phyloP scores from a whole-genome alignment of 139 green algal species.

The Closterium sp. region DNA sequence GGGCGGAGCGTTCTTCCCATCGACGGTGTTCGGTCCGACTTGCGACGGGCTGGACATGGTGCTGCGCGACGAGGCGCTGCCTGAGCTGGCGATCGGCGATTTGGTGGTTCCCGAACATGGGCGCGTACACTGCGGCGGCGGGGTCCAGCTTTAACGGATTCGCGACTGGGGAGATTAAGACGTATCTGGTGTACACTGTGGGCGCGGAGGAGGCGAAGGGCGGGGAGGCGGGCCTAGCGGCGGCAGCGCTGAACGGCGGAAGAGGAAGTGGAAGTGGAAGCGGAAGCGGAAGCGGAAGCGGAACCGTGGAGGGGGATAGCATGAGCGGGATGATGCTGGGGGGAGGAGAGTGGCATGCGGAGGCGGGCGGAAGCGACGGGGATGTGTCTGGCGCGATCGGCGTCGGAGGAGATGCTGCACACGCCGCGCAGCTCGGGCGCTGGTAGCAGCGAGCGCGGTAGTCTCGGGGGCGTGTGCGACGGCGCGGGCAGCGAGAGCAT shows the following conservation, averaged over 20 bases:
- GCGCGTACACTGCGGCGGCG: constrained; percentile 86
- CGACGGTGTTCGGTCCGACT: constrained; percentile 60
- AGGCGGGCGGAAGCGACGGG: neutral
- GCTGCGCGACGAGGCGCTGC: constrained; percentile 58
- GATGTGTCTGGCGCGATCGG: neutral
- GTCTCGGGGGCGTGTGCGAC: neutral
- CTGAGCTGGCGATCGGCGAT: constrained; percentile 81
- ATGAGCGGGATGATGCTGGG: neutral
- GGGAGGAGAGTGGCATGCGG: neutral
- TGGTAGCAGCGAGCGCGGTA: neutral
- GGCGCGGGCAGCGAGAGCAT: neutral
- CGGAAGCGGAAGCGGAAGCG: neutral
- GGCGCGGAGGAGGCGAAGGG: neutral
- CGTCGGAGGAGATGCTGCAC: constrained; percentile 6
- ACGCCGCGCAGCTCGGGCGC: neutral
- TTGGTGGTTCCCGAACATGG: constrained; percentile 89
- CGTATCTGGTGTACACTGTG: constrained; percentile 46
- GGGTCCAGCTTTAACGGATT: constrained; percentile 57
- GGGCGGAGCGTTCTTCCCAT: constrained; percentile 2
- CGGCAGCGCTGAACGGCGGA: neutral
- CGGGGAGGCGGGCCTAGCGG: neutral
- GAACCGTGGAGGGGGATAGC: neutral
- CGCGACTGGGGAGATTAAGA: constrained; percentile 6
- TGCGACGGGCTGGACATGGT: constrained; percentile 62
- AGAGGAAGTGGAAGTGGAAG: constrained; percentile 5